Evolutionary conservation across 2,329 filamentous ascomycete genomes (phyloP), one percentile per base, ranked within the genome.

Genomic region (Ophiognomonia clavigignenti-juglandacearum): DNA sequence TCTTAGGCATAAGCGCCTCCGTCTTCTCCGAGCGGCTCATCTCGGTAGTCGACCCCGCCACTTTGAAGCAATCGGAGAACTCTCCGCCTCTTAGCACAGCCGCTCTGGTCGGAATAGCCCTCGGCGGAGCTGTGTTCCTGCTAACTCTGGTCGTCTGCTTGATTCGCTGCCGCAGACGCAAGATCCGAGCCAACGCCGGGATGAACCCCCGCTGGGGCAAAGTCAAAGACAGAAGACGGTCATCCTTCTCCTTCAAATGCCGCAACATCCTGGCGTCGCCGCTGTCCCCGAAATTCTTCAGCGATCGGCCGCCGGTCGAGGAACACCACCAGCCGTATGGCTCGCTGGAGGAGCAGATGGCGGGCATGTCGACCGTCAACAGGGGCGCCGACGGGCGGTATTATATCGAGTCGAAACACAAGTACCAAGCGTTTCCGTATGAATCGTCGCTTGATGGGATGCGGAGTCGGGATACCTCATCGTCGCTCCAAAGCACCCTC

Each of bases 161-260:
- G 51, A 61, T 80, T 43, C 69, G 71, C 41, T 54, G 63, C 51
- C 73, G 73, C 45, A 76, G 68, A 56, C 69, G 69, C 20, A 61
- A 58, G 36, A 73, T 70, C 51, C 60, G 61, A 16, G 56, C 61
- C 20, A 58, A 55, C 16, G 53, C 55, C 22, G 52, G 56, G 32
- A 52, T 53, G 22, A 59, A 61, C 32, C 62, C 59, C 29, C 57
- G 56, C 35, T 54, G 56, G 38, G 47, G 54, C n/a, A 52, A 55
- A 14, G 60, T n/a, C n/a, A n/a, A n/a, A n/a, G n/a, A 64, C 50
- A 66, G 64, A 13, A 65, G 64, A n/a, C 57, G 59, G 13, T 77
- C 75, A 0, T 68, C 71, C 4, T 64, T 78, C 23, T 75, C 72
- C 2, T 78, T 78, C 60, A 68, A 69, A 26, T 78, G 75, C 61